These are phyloP conservation scores for Clarireedia hainanense DNA, from an alignment of 2,329 filamentous ascomycete genomes.

Conservation along the genomic window DNA sequence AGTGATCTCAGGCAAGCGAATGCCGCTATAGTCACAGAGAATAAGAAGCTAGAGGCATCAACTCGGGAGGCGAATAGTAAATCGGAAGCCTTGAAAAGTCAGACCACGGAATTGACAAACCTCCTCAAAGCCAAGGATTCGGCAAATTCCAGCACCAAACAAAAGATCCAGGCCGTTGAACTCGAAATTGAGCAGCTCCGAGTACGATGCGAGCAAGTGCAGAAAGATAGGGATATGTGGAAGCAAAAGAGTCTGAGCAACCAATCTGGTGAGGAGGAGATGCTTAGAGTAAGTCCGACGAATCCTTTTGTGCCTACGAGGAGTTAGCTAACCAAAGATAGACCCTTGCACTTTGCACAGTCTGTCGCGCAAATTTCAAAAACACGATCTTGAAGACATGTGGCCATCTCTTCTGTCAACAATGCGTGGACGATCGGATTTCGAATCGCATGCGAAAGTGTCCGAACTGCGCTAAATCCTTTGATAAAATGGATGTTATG, in stretches of 20 bases:
- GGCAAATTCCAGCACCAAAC: constrained; percentile 40
- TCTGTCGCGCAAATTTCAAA: constrained; percentile 90
- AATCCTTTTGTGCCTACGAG: constrained; percentile 16
- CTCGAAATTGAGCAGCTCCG: constrained; percentile 74
- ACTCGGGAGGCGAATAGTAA: constrained; percentile 61
- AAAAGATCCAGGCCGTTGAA: constrained; percentile 55
- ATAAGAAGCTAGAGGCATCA: constrained; percentile 66
- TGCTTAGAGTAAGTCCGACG: constrained; percentile 64
- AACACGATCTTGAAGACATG: constrained; percentile 90
- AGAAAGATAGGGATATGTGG: constrained; percentile 79
- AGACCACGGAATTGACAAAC: constrained; percentile 69
- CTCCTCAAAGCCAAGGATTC: constrained; percentile 70
- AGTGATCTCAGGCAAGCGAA: constrained; percentile 76
- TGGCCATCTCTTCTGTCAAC: constrained; percentile 88
- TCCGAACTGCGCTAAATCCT: constrained; percentile 85
- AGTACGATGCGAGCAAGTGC: constrained; percentile 65
- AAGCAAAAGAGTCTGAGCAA: constrained; percentile 76
- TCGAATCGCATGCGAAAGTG: constrained; percentile 90
- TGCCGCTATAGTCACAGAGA: constrained; percentile 59
- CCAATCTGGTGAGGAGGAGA: constrained; percentile 73
- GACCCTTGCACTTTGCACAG: constrained; percentile 77
- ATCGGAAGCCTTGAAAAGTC: constrained; percentile 64
- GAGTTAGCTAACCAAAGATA: constrained; percentile 35
- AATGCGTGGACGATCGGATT: constrained; percentile 83
- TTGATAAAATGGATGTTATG: constrained; percentile 89